Evolutionary conservation across 179 eudicot species (phyloP).

Genomic region (Beta lomatogona): DNA sequence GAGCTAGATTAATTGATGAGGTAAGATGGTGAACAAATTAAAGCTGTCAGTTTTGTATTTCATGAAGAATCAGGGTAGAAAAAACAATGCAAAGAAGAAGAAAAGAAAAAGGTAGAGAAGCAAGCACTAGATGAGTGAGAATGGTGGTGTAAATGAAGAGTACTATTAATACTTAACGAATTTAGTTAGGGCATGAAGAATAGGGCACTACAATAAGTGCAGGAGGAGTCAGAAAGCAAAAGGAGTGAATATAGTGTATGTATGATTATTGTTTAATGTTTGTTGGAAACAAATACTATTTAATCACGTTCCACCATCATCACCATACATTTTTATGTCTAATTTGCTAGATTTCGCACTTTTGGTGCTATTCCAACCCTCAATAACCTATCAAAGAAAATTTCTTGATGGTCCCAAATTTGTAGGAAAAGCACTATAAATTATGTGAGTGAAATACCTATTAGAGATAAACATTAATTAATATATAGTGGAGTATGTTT

Average conservation of each 20-base stretch:
- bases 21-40: not conserved
- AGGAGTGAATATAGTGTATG: not conserved
- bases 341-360: not conserved
- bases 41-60: not conserved
- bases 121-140: not conserved
- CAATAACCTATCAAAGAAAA: no score
- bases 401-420: no score
- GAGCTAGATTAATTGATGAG: not conserved
- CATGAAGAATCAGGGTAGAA: not conserved
- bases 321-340: not conserved
- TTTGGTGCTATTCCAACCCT: not conserved
- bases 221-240: slow-evolving; percentile 31
- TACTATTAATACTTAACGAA: not conserved
- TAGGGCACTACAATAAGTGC: slow-evolving; percentile 22
- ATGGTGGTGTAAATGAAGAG: not conserved
- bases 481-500: no score
- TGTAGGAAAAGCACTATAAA: no score
- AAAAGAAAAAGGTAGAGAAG: not conserved
- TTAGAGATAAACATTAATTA: no score
- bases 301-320: not conserved
- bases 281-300: slow-evolving; percentile 1
- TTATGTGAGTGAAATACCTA: no score
- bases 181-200: slow-evolving; percentile 21
- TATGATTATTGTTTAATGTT: no score
- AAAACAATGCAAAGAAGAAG: not conserved